Base-by-base conservation (phyloP, 352 stramenopile species). In the Discostella stelligera region DNA sequence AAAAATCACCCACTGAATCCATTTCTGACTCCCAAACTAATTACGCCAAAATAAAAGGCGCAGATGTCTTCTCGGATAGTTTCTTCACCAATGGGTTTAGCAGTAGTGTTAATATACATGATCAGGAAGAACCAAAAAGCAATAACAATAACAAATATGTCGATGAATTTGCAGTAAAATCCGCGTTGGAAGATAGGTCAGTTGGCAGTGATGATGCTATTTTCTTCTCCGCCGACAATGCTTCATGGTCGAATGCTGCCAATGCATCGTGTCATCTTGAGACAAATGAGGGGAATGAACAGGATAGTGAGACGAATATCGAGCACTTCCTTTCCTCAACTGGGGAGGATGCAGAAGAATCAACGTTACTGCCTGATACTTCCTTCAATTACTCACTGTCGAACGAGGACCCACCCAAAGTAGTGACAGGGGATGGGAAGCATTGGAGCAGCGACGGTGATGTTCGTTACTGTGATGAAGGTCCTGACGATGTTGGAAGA, bases 351-450 rank as follows among this genome's bases (percentile, higher is more conserved):
- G 37, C 6, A 3, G 49, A 8, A 56, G 20, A 14, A 30, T 23
- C 49, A n/a, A 30, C 49, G 0, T 56, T 14, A 2, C 4, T 18
- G 6, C 14, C 23, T 3, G 46, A 53, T 53, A 53, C 49, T 30
- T 56, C 11, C 0, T 56, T 56, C 32, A 56, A 56, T 27, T 30
- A 56, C 23, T 56, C 49, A 25, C 32, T 56, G 18, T 56, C 49
- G 8, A 56, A 56, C 23, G 49, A 30, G 20, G 49, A 56, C 1
- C 23, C 49, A 16, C 0, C 18, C 3, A 14, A 2, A 25, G 46
- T n/a, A 44, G 37, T 14, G 7, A 8, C 4, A 8, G 37, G 37
- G 11, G 11, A 44, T 10, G 37, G 13, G 37, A 10, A 44, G 11
- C 7, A 44, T 44, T 3, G 37, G 7, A 14, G 13, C 7, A 44